phyloP scores from a whole-genome alignment of 352 stramenopile species.

The Phytophthora pistaciae region DNA sequence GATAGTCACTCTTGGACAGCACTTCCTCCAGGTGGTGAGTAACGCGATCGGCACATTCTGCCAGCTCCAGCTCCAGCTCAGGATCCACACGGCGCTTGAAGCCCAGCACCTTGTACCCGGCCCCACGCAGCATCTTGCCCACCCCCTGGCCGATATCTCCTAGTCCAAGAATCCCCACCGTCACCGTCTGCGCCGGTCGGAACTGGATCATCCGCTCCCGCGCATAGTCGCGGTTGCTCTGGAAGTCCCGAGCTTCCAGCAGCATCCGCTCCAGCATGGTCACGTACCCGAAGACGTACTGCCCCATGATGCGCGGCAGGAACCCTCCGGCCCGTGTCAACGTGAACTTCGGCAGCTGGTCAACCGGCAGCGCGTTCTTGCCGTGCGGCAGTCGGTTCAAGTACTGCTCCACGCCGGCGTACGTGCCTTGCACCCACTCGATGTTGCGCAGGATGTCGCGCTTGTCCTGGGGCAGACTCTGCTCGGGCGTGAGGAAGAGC shows the following conservation, averaged over 20 bases:
- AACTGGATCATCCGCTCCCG: conserved; percentile 49
- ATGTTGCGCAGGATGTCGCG: conserved; percentile 51
- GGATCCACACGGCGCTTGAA: conserved; percentile 64
- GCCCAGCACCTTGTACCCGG: conserved; percentile 72
- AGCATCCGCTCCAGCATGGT: conserved; percentile 74
- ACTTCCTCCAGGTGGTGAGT: conserved; percentile 63
- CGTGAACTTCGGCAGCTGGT: conserved; percentile 41
- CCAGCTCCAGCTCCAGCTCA: conserved; percentile 12
- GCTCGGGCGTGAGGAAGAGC: conserved; percentile 45
- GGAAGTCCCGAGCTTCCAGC: conserved; percentile 50
- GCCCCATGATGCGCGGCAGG: conserved; percentile 58
- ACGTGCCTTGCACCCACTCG: conserved; percentile 76
- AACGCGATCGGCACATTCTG: conserved; percentile 42
- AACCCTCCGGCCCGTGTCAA: conserved; percentile 70
- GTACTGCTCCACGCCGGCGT: conserved; percentile 71
- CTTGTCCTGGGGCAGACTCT: conserved; percentile 37
- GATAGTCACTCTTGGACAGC: conserved; percentile 68
- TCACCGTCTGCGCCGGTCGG: conserved; percentile 56
- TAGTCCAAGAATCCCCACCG: conserved; percentile 63
- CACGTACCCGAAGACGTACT: conserved; percentile 74
- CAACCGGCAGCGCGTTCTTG: conserved; percentile 4
- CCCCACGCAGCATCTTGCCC: conserved; percentile 50
- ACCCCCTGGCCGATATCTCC: conserved; percentile 74
- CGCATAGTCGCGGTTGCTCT: conserved; percentile 50
- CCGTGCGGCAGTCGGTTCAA: conserved; percentile 42